phyloP scores from a whole-genome alignment of 495 filamentous ascomycete species.

The Aspergillus incahuasiensis region DNA sequence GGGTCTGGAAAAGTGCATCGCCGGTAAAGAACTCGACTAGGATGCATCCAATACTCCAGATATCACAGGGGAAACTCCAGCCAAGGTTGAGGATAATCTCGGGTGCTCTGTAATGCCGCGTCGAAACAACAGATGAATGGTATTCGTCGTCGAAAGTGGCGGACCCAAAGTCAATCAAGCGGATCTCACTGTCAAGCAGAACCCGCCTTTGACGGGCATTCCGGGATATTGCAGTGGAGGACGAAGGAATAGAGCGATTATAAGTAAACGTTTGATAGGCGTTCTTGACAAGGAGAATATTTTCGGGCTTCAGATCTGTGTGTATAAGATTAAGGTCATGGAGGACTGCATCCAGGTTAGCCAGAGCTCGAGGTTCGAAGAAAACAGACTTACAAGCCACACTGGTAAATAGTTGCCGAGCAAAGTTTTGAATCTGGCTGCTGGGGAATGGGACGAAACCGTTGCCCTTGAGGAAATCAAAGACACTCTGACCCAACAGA shows the following conservation, averaged over 20 bases:
- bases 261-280: slow-evolving; percentile 95
- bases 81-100: slow-evolving; percentile 96
- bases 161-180: slow-evolving; percentile 95
- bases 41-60: slow-evolving; percentile 99
- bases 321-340: slow-evolving; percentile 98
- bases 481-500: slow-evolving; percentile 91
- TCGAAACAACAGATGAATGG: slow-evolving; percentile 94
- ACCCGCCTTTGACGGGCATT: slow-evolving; percentile 82
- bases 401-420: slow-evolving; percentile 92
- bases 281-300: slow-evolving; percentile 89
- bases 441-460: slow-evolving; percentile 96
- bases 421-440: slow-evolving; percentile 96
- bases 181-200: slow-evolving; percentile 90
- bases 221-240: slow-evolving; percentile 69
- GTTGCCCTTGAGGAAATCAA: slow-evolving; percentile 96
- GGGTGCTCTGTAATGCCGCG: slow-evolving; percentile 90
- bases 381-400: slow-evolving; percentile 75
- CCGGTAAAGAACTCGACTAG: slow-evolving; percentile 99
- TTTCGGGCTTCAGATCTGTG: slow-evolving; percentile 96
- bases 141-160: slow-evolving; percentile 99
- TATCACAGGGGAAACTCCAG: slow-evolving; percentile 97
- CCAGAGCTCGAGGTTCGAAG: background rate
- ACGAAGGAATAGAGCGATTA: slow-evolving; percentile 89
- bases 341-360: slow-evolving; percentile 56
- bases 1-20: slow-evolving; percentile 95